These are phyloP conservation scores for Rosa hybrid DNA, from an alignment of 331 rosid species.

Conservation along the genomic window DNA sequence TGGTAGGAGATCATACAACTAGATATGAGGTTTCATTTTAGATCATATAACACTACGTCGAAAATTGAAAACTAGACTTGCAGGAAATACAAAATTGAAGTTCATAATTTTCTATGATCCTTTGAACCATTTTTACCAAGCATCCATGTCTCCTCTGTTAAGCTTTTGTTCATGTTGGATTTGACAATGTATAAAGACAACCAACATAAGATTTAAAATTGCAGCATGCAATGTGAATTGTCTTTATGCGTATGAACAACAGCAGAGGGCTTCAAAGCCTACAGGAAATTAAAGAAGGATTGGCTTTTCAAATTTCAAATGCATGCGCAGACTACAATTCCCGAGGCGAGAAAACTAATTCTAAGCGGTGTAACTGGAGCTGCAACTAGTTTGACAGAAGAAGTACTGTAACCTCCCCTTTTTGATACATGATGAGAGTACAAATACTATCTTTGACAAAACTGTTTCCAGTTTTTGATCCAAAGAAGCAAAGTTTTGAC, in stretches of 20 bases:
- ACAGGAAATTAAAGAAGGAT: not conserved
- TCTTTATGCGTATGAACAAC: slow-evolving; percentile 13
- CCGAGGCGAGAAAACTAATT: not conserved
- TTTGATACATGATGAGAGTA: not conserved
- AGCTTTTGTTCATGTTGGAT: not conserved
- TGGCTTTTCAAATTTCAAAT: not conserved
- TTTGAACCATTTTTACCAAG: not conserved
- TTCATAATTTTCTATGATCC: not conserved
- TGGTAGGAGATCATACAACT: not conserved
- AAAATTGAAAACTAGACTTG: not conserved
- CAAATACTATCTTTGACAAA: not conserved
- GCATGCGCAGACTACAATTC: not conserved
- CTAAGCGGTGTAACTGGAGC: not conserved
- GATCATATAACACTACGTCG: not conserved
- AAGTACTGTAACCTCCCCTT: not conserved
- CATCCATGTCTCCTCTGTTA: not conserved
- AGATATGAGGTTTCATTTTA: not conserved
- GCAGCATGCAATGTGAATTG: slow-evolving; percentile 5
- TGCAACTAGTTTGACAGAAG: not conserved
- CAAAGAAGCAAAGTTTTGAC: not conserved
- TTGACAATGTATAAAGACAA: not conserved
- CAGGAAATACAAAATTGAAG: not conserved
- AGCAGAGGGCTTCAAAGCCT: not conserved
- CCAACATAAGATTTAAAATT: not conserved
- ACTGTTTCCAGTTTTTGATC: not conserved